Percentiles rank a stretch among this genome's conserved stretches.
Evolutionary conservation across 768 basidiomycete species (phyloP).

Genomic region (Cystofilobasidium macerans): DNA sequence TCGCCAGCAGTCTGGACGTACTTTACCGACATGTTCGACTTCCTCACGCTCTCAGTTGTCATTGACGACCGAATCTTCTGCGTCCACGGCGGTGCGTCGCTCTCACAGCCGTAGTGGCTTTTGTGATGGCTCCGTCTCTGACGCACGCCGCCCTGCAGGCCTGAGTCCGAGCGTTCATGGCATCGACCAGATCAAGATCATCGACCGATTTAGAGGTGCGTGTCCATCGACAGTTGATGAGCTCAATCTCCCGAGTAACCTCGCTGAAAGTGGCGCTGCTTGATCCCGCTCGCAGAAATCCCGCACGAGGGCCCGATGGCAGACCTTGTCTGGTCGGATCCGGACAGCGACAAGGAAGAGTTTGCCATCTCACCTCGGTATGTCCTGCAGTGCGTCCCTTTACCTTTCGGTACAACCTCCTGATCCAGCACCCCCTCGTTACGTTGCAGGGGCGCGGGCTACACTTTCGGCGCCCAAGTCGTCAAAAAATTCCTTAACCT

Average conservation of each 20-base stretch:
- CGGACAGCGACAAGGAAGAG: conserved; percentile 97
- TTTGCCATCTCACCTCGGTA: conserved; percentile 97
- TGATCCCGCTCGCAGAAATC: conserved; percentile 55
- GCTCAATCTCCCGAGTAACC: no score
- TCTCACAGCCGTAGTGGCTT: no score
- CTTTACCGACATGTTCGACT: conserved; percentile 99
- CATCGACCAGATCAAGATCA: conserved; percentile 98
- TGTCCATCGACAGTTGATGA: background rate
- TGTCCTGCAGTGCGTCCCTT: conserved; percentile 23
- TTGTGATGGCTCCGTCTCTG: no score
- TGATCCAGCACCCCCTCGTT: no score
- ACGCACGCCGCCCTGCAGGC: no score
- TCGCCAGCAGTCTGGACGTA: conserved; percentile 95
- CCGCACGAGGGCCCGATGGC: conserved; percentile 99
- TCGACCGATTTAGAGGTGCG: conserved; percentile 91
- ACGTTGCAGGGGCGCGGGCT: conserved; percentile 72
- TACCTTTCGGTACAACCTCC: background rate
- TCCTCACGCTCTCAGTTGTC: conserved; percentile 89
- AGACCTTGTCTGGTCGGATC: conserved; percentile 99
- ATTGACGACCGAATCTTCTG: conserved; percentile 99
- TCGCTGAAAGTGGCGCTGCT: background rate
- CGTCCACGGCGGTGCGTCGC: conserved; percentile 76
- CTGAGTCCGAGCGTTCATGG: conserved; percentile 96
- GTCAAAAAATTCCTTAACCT: conserved; percentile 94
- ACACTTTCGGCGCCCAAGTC: conserved; percentile 95